These are phyloP conservation scores for Dioscorea zingiberensis DNA, from an alignment of 106 monocot species.

Conservation along the genomic window DNA sequence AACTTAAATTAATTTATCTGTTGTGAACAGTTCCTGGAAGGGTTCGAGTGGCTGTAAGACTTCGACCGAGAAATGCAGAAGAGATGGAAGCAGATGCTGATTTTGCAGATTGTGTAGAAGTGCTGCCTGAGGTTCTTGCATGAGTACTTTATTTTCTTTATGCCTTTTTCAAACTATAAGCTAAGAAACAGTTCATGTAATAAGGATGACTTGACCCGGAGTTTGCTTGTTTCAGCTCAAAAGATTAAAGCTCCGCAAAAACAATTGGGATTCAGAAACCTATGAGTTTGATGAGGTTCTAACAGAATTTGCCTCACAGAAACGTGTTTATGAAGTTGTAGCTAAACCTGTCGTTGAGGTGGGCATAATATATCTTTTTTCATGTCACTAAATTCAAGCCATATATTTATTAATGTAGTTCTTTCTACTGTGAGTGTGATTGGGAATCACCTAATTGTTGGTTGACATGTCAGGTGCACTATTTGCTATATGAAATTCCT, in stretches of 20 bases:
- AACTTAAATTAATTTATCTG: background rate
- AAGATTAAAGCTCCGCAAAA: conserved; percentile 93
- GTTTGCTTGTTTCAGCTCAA: conserved; percentile 55
- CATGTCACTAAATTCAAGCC: too few species aligned
- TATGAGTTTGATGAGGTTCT: conserved; percentile 99
- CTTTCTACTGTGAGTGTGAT: too few species aligned
- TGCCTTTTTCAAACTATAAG: background rate
- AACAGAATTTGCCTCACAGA: conserved; percentile 91
- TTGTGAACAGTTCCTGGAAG: conserved; percentile 70
- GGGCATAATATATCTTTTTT: background rate
- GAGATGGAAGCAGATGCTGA: conserved; percentile 88
- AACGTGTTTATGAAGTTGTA: conserved; percentile 95
- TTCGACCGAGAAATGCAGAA: conserved; percentile 87
- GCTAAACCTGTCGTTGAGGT: conserved; percentile 99
- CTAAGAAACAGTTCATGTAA: background rate
- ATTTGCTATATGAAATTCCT: too few species aligned
- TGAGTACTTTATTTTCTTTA: background rate
- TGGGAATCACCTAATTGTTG: too few species aligned
- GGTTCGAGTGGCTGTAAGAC: conserved; percentile 91
- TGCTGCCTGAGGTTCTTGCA: conserved; percentile 77
- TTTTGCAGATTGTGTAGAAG: conserved; percentile 97
- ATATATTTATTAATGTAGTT: too few species aligned
- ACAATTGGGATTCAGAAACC: conserved; percentile 98
- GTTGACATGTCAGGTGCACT: too few species aligned
- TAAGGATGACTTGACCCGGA: conserved; percentile 1